Evolutionary conservation across 345 rosid species (phyloP), one percentile per base, ranked within the genome.

Genomic region (Boechera retrofracta): DNA sequence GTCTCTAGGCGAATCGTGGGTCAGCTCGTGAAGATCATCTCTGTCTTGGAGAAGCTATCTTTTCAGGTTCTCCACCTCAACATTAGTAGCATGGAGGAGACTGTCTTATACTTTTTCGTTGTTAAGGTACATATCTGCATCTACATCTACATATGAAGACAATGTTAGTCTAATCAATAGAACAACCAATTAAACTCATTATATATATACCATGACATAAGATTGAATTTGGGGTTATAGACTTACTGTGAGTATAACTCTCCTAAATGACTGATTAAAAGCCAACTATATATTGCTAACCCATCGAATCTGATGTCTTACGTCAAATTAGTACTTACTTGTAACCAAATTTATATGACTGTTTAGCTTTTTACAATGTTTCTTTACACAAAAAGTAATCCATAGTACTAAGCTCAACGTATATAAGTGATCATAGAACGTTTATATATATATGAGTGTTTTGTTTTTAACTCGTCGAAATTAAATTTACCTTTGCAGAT

Each of bases 41-140:
- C 70, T 39, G 87, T 88, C 59, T 78, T 92, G 69, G 98, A 94
- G 86, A 89, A 80, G 61, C 89, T 90, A 61, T 87, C 85, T 11
- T 88, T 94, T 69, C 89, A 94, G 72, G 87, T 94, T 75, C 87
- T 92, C 62, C 97, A 89, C 68, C 82, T 92, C 58, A 94, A 89
- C 68, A 89, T 94, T 83, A 92, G 91, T 78, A 90, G 89, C 83
- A 88, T 90, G 97, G 97, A 94, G 64, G 98, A 94, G 73, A 88
- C 97, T 61, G 95, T 88, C 77, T 84, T 92, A 54, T 89, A 85
- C 92, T 89, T 92, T 82, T 88, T 92, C 62, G 81, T 92, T 71
- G 64, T 94, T 24, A 89, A 94, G 98, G 98, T 92, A 89, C 64
- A 54, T 53, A 69, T 54, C 4, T 2, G 28, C 35, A 71, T 63